Conservation (phyloP, 2,329 filamentous ascomycete genomes). For the Ceratocystis colombiana region DNA sequence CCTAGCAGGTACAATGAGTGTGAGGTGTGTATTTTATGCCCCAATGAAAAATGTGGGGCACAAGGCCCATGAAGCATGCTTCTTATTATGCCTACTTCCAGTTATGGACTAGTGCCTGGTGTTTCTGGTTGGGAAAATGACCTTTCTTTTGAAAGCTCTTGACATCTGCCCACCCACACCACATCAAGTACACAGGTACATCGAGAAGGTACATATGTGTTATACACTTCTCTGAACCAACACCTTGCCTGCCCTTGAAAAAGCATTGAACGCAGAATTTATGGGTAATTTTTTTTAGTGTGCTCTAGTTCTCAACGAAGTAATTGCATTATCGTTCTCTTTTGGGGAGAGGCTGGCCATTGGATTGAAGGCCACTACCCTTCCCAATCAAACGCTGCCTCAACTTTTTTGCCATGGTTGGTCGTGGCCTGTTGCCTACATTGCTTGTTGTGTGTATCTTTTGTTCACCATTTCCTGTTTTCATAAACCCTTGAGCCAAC, state of each 20-base stretch:
- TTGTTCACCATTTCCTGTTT: not conserved
- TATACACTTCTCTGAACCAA: not conserved
- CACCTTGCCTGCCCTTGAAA: not conserved
- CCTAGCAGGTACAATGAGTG: not conserved
- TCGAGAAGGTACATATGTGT: not conserved
- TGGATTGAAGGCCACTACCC: not conserved
- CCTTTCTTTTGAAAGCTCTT: conserved; percentile 17
- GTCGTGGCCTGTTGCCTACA: not conserved
- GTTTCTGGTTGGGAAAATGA: conserved; percentile 23
- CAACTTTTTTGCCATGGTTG: conserved; percentile 16
- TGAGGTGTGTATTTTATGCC: conserved; percentile 13
- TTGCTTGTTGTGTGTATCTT: not conserved
- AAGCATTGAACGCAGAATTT: conserved; percentile 12
- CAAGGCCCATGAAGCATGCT: not conserved
- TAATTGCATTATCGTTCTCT: conserved; percentile 5
- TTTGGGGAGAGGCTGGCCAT: not conserved
- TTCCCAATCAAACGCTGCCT: conserved; percentile 20
- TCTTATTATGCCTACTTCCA: conserved; percentile 16
- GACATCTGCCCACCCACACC: conserved; percentile 3
- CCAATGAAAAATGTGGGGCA: conserved; percentile 23
- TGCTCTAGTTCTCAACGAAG: conserved; percentile 1
- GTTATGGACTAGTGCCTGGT: conserved; percentile 23
- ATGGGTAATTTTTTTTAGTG: conserved; percentile 1
- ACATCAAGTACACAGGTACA: not conserved
- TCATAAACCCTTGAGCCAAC: conserved; percentile 11